phyloP scores from a whole-genome alignment of 352 stramenopile genomes.

The Globisporangium polare region DNA sequence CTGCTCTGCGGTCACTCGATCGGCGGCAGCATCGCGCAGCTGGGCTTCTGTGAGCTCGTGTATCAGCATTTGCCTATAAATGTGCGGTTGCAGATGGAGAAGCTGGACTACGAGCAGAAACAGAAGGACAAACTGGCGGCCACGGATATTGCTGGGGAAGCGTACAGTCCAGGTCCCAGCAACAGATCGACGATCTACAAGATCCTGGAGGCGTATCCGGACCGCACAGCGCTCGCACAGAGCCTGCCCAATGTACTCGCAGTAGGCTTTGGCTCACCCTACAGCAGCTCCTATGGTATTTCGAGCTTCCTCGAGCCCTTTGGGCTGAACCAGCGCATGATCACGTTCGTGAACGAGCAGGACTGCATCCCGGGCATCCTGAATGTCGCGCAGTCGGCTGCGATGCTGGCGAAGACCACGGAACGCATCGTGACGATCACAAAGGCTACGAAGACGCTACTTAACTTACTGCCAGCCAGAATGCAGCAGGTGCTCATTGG shows the following conservation, averaged over 20 bases:
- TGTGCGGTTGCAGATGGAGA: constrained; percentile 51
- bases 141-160: neutral
- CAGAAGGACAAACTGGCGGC: constrained; percentile 22
- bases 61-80: constrained; percentile 60
- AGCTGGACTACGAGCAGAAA: constrained; percentile 51
- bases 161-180: neutral
- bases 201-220: constrained; percentile 20
- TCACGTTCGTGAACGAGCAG: constrained; percentile 85
- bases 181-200: constrained; percentile 6
- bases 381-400: constrained; percentile 73
- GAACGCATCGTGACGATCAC: constrained; percentile 77
- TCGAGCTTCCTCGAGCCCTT: constrained; percentile 43
- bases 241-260: constrained; percentile 49
- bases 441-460: constrained; percentile 70
- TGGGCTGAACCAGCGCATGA: constrained; percentile 42
- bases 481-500: constrained; percentile 68
- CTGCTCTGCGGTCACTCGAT: constrained; percentile 83
- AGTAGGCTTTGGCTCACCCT: constrained; percentile 77
- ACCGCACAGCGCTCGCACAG: constrained; percentile 20
- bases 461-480: constrained; percentile 64
- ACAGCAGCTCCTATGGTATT: constrained; percentile 50
- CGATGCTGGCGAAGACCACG: constrained; percentile 76
- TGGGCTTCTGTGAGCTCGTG: constrained; percentile 73
- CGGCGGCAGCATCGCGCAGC: constrained; percentile 72
- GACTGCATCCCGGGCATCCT: constrained; percentile 85